Base-by-base conservation (phyloP, 1,139 yeast genomes). In the Wickerhamomyces sp. region DNA sequence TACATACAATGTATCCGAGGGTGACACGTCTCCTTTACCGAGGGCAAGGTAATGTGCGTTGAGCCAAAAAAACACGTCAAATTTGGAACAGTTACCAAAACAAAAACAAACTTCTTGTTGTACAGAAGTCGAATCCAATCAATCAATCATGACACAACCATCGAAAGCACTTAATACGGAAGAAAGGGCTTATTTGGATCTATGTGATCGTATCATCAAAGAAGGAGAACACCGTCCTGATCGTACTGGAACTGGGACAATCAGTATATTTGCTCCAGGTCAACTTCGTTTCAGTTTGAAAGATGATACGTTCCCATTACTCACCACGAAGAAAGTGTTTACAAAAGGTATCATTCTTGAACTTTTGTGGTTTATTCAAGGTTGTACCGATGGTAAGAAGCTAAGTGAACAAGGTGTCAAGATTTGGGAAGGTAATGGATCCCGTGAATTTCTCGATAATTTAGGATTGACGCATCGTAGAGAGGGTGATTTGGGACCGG, bases 341-440 rank as follows among this genome's bases (percentile, higher is more conserved):
- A 78, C 88, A 45, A 83, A 84, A 47, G 98, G 91, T 6, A 87
- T 91, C 30, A 75, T 89, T 28, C 81, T 86, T 46, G 98, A 91
- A 57, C 68, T 91, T 19, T 67, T 91, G 18, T 93, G 99, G 99
- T 91, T 91, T 56, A 73, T 93, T 11, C 69, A 78, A 4, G 98
- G 97, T 1, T 76, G 82, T 46, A 91, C 99, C 0, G 95, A 89
- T 55, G 94, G 93, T 18, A 82, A 80, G 48, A 68, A 74, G 46
- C 66, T 91, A 30, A 66, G 82, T 15, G 94, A 81, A 5, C 73
- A 83, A 47, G 96, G 95, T 21, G 94, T 91, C 16, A 88, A 78
- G 55, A 91, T 91, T 38, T 91, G 99, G 99, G 97, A 93, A 59
- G 98, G 98, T 16, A 93, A 91, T 55, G 98, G 98, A n/a, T 84